Evolutionary conservation across 768 basidiomycete species (phyloP), one percentile per base, ranked within the genome.

Genomic region (Suillus alpinus): DNA sequence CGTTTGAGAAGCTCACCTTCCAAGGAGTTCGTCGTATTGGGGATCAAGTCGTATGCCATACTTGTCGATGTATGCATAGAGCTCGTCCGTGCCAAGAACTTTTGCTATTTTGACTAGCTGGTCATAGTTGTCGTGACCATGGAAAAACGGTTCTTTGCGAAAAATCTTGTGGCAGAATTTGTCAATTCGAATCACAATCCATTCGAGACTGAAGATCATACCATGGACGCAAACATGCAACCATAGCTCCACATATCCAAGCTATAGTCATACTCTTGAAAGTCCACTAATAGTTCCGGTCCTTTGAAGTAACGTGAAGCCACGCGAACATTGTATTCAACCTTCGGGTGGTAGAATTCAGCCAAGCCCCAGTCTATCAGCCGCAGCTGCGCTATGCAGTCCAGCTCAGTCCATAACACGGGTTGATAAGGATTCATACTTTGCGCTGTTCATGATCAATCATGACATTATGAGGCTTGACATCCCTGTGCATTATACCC

Each of bases 211-310:
- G 52, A 40, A 67, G 20, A 44, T 37, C 83, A 66, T 71, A 96
- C 95, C 96, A 98, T 98, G 18, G 92, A 94, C 9, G 96, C 96
- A 75, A 96, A 97, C 94, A 96, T 98, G 73, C 96, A 98, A 18
- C 96, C 96, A 70, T 92, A 88, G 77, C 93, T 95, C 96, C 96
- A 98, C 93, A 98, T 94, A 74, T 98, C 95, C 67, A 98, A 77
- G 75, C 91, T 93, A 73, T 97, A 97, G 74, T 98, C 96, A 66
- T 98, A 98, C 73, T 97, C 94, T 74, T 97, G 96, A 80, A 97
- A 98, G 75, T 98, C 95, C 62, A 98, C 95, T 60, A 98, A 80
- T 60, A 98, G 80, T 75, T 98, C 96, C 6, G 95, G 96, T 1
- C 95, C 96, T 73, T 98, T 98, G 82, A 97, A 98, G 80, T 98